Evolutionary conservation across 257 asterid species (phyloP).

Genomic region (Datura wrightii): DNA sequence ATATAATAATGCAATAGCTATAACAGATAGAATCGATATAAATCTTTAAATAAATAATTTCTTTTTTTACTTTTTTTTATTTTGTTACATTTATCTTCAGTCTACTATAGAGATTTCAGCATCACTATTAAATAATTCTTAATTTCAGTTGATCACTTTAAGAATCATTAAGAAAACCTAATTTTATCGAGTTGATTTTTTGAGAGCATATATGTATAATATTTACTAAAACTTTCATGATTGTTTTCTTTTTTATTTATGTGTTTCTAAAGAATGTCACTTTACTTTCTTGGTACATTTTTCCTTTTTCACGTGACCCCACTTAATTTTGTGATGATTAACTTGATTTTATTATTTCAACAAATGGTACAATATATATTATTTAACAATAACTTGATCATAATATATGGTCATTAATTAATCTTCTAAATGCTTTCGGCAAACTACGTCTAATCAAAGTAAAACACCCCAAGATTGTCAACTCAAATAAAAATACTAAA

Average conservation of each 20-base stretch:
- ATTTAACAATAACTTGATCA: background rate
- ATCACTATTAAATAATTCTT: background rate
- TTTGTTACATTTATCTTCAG: too few species aligned
- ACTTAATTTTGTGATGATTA: constrained; percentile 29
- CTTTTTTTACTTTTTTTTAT: too few species aligned
- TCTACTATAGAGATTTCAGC: background rate
- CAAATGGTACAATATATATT: background rate
- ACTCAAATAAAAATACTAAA: constrained; percentile 12
- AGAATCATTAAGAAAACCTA: background rate
- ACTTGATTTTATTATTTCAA: constrained; percentile 15
- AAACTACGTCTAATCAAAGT: constrained; percentile 29
- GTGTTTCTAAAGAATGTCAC: constrained; percentile 27
- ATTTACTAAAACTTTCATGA: background rate
- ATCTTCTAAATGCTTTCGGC: constrained; percentile 34
- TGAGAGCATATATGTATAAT: background rate
- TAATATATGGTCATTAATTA: constrained; percentile 3
- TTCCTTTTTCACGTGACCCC: constrained; percentile 28
- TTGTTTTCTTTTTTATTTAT: background rate
- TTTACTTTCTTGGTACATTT: constrained; percentile 23
- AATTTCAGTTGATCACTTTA: background rate
- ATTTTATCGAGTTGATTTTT: background rate
- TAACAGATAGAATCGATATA: too few species aligned
- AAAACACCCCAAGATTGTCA: constrained; percentile 26
- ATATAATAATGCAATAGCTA: background rate
- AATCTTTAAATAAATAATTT: background rate